Evolutionary conservation across 805 yeast species (phyloP).

Genomic region (Candida rishiriensis): DNA sequence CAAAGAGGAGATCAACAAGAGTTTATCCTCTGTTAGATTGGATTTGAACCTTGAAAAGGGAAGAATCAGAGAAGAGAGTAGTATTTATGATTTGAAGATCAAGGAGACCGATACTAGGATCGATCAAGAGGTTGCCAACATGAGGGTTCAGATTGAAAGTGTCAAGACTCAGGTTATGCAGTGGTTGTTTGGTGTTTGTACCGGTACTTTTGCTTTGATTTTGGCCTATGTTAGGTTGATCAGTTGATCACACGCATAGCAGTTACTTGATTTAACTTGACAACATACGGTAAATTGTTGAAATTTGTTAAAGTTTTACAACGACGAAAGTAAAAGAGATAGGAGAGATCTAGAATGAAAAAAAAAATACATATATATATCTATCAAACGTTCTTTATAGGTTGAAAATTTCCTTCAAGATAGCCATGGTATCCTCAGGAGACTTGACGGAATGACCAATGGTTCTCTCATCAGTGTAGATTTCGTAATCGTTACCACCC

Average conservation of each 20-base stretch:
- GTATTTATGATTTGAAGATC: constrained; percentile 87
- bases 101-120: constrained; percentile 93
- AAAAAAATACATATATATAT: too few species aligned
- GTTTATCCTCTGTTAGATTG: constrained; percentile 83
- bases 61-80: constrained; percentile 87
- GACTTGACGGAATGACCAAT: constrained; percentile 89
- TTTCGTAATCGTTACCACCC: constrained; percentile 99
- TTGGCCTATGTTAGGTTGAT: constrained; percentile 81
- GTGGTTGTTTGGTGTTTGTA: constrained; percentile 97
- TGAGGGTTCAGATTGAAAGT: constrained; percentile 91
- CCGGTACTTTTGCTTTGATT: constrained; percentile 95
- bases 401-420: constrained; percentile 77
- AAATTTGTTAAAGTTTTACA: not conserved
- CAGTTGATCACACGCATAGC: constrained; percentile 20
- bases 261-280: too few species aligned
- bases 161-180: constrained; percentile 97
- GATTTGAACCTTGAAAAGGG: constrained; percentile 94
- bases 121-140: constrained; percentile 91
- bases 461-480: constrained; percentile 87
- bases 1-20: constrained; percentile 86
- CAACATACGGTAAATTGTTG: not conserved
- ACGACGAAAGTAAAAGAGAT: not conserved
- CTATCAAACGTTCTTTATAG: constrained; percentile 30
- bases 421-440: constrained; percentile 85
- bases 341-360: not conserved